A percentile compares a stretch with the other conserved stretches of the same genome.
Evolutionary conservation across 495 filamentous ascomycete species (phyloP).

Genomic region (Delitschia confertaspora): DNA sequence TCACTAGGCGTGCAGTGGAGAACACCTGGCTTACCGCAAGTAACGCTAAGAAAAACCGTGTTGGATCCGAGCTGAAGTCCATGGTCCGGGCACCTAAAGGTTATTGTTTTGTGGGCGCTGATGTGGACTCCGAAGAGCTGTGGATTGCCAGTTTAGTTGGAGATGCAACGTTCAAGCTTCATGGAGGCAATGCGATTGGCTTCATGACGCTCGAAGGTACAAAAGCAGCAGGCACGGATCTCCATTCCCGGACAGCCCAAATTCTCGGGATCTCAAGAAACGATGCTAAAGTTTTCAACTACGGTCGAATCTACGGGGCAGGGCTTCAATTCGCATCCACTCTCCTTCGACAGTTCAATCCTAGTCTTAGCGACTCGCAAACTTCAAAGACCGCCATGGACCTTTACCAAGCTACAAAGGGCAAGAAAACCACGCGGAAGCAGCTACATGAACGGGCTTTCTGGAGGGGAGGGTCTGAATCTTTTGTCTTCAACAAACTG

Average conservation of each 20-base stretch:
- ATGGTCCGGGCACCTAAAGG: constrained; percentile 91
- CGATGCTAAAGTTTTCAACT: constrained; percentile 97
- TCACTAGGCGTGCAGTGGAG: constrained; percentile 93
- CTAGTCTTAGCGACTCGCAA: constrained; percentile 63
- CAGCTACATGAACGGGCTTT: constrained; percentile 63
- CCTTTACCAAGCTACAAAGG: constrained; percentile 85
- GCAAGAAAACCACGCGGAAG: constrained; percentile 63
- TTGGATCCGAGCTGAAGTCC: constrained; percentile 93
- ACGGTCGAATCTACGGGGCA: constrained; percentile 95
- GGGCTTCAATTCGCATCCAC: constrained; percentile 88
- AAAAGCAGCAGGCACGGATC: constrained; percentile 84
- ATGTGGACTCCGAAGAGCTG: constrained; percentile 97
- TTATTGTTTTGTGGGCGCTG: constrained; percentile 89
- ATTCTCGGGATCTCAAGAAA: constrained; percentile 92
- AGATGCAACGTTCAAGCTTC: constrained; percentile 84
- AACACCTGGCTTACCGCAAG: constrained; percentile 97
- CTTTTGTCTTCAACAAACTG: constrained; percentile 93
- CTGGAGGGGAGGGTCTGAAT: constrained; percentile 95
- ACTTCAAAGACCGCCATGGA: constrained; percentile 65
- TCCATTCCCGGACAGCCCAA: constrained; percentile 86
- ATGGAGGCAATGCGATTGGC: constrained; percentile 92
- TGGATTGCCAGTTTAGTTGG: constrained; percentile 97
- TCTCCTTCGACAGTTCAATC: constrained; percentile 87
- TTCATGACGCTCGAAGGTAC: constrained; percentile 99
- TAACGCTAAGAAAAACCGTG: constrained; percentile 90